Evolutionary conservation across 2,329 filamentous ascomycete genomes (phyloP), one percentile per base, ranked within the genome.

Genomic region (Drechmeria coniospora): DNA sequence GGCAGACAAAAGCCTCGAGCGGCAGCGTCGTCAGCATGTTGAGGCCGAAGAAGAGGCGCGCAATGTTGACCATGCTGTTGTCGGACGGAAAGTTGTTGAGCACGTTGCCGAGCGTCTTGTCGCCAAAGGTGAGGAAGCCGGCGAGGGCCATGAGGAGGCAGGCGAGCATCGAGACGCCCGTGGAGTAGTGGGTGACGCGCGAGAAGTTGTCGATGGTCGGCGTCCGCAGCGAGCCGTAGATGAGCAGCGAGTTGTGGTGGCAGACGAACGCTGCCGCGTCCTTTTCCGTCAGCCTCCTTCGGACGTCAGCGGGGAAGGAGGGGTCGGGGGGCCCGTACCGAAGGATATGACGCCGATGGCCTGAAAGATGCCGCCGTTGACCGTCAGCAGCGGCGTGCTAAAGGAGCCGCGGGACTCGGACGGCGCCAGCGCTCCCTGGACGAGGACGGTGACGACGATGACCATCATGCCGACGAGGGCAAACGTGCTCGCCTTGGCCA

Each of bases 21-120:
- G 90, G 90, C 20, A 98, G 63, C 2, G 90, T 95, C 10, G 90
- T 94, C 44, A 98, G 73, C 90, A 98, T 98, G 63, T 98, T 98
- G 39, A 98, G 68, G 2, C 90, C 90, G 48, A 98, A 95, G 56
- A 83, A 94, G 27, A 98, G 67, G 29, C 90, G 78, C 14, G 90
- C 90, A 32, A 98, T 67, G 54, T 94, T 95, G 47, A 95, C 84
- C 72, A 95, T 78, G 41, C 77, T 65, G 54, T 93, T 95, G 54
- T 92, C 74, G 13, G 74, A 64, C 2, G 86, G 80, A 47, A 98
- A 95, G 58, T 98, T 98, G 63, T 98, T 98, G 43, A 98, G 74
- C 28, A 98, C 83, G 51, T 98, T 98, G 47, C 90, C 90, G 40
- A 84, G 64, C 4, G 90, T 98, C 44, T 76, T 73, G 54, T 87